Evolutionary conservation across 139 green algal species (phyloP).

Genomic region (Chlamydomonas sp.): DNA sequence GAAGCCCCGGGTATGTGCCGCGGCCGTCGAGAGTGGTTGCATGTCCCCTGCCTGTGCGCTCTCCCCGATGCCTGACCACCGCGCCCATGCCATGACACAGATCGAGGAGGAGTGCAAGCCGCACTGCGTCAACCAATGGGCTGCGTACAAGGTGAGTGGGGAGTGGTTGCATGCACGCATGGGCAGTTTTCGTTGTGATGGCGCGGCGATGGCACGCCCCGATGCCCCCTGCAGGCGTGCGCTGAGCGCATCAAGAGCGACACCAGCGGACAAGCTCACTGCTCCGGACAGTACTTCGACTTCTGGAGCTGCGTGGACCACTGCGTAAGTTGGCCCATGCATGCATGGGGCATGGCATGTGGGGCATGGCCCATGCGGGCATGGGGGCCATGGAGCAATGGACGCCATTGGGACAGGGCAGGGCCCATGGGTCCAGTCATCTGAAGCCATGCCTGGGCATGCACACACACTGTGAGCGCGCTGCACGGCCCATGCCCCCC

Average conservation of each 20-base stretch:
- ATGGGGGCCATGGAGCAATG: too few species aligned
- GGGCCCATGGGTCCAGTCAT: too few species aligned
- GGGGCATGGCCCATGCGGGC: background rate
- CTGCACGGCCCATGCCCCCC: too few species aligned
- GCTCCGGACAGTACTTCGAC: constrained; percentile 72
- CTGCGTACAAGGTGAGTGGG: constrained; percentile 36
- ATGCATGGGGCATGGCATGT: background rate
- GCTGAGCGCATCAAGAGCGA: constrained; percentile 57
- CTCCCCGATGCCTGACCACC: too few species aligned
- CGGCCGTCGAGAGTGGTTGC: background rate
- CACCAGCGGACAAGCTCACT: constrained; percentile 59
- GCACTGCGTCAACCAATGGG: constrained; percentile 52
- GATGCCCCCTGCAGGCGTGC: constrained; percentile 40
- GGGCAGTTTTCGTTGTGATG: background rate
- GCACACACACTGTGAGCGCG: too few species aligned
- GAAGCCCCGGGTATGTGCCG: constrained; percentile 36
- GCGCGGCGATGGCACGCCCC: background rate
- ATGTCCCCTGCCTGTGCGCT: background rate
- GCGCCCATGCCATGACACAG: constrained; percentile 13
- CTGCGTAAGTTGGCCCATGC: constrained; percentile 42
- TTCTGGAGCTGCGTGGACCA: constrained; percentile 70
- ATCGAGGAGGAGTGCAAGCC: constrained; percentile 57
- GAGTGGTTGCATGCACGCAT: background rate
- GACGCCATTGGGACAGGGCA: too few species aligned
- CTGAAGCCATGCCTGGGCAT: too few species aligned